Evolutionary conservation across 2,329 filamentous ascomycete genomes (phyloP).

Genomic region (Fusarium nisikadoi): DNA sequence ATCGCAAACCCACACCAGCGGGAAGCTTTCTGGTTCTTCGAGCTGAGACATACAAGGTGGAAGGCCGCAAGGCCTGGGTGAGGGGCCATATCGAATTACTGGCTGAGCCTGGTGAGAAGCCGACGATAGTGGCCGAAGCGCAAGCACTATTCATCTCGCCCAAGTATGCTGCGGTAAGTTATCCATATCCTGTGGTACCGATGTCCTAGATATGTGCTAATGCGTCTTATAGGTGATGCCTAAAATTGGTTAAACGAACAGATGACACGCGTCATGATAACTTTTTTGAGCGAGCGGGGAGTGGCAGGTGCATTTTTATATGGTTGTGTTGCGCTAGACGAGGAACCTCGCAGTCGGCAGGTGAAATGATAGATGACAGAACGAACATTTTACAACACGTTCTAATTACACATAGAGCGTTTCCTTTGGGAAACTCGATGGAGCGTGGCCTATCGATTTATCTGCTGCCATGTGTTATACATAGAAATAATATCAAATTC

Average conservation of each 20-base stretch:
- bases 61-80: conserved; percentile 95
- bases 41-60: conserved; percentile 83
- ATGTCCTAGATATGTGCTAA: conserved; percentile 2
- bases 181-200: background rate
- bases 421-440: background rate
- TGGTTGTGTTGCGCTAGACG: conserved; percentile 5
- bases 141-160: conserved; percentile 91
- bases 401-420: conserved; percentile 23
- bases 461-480: background rate
- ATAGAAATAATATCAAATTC: background rate
- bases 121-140: conserved; percentile 80
- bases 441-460: background rate
- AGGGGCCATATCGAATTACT: conserved; percentile 87
- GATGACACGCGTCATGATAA: conserved; percentile 15
- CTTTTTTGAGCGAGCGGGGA: conserved; percentile 27
- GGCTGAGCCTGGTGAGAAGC: conserved; percentile 67
- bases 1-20: conserved; percentile 82
- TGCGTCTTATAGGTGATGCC: conserved; percentile 47
- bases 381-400: conserved; percentile 1
- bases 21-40: conserved; percentile 80
- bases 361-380: background rate
- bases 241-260: conserved; percentile 38
- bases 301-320: conserved; percentile 18
- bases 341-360: conserved; percentile 3
- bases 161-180: conserved; percentile 78